Percentiles rank a stretch among this genome's conserved stretches.
These are phyloP conservation scores for Radiomyces spectabilis DNA, from an alignment of 192 early-diverging fungal genomes.

Conservation along the genomic window DNA sequence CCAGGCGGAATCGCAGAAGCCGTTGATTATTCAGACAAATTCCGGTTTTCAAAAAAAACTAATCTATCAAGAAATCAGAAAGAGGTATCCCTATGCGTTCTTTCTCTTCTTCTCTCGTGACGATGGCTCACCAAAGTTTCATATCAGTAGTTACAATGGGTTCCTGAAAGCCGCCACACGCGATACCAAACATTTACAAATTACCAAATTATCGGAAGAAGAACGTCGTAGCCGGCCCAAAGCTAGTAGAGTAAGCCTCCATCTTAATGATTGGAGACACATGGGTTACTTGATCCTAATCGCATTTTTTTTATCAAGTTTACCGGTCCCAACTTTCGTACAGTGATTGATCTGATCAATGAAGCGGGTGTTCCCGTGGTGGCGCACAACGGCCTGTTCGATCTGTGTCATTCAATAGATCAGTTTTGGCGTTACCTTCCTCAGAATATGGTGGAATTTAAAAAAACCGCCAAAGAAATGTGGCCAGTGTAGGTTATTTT, in stretches of 20 bases:
- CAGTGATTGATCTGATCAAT: slow-evolving; percentile 70
- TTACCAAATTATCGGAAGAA: slow-evolving; percentile 41
- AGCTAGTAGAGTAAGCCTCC: slow-evolving; percentile 11
- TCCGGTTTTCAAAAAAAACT: slow-evolving; percentile 64
- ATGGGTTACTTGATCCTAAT: too few relatives aligned
- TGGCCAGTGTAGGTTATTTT: slow-evolving; percentile 59
- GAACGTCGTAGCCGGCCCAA: slow-evolving; percentile 23
- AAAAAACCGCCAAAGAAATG: slow-evolving; percentile 41
- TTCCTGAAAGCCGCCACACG: slow-evolving; percentile 31
- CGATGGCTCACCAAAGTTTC: too few relatives aligned
- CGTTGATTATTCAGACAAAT: slow-evolving; percentile 34
- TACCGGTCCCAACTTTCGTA: slow-evolving; percentile 49
- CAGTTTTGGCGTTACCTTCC: slow-evolving; percentile 74
- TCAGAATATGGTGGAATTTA: slow-evolving; percentile 58
- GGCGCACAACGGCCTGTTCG: slow-evolving; percentile 87
- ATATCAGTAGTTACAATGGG: slow-evolving; percentile 34
- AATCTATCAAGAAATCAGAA: slow-evolving; percentile 67
- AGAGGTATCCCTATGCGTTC: slow-evolving; percentile 8
- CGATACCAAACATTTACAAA: slow-evolving; percentile 30
- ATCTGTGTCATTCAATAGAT: slow-evolving; percentile 73
- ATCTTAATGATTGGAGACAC: too few relatives aligned
- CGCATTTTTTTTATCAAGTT: neutral
- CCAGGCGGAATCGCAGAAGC: slow-evolving; percentile 11
- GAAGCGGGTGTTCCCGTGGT: slow-evolving; percentile 68
- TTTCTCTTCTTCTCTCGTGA: slow-evolving; percentile 3